A percentile compares a stretch with the other conserved stretches of the same genome.
Conservation (phyloP, 1,139 yeast species). For the Diutina scorzettiae region DNA sequence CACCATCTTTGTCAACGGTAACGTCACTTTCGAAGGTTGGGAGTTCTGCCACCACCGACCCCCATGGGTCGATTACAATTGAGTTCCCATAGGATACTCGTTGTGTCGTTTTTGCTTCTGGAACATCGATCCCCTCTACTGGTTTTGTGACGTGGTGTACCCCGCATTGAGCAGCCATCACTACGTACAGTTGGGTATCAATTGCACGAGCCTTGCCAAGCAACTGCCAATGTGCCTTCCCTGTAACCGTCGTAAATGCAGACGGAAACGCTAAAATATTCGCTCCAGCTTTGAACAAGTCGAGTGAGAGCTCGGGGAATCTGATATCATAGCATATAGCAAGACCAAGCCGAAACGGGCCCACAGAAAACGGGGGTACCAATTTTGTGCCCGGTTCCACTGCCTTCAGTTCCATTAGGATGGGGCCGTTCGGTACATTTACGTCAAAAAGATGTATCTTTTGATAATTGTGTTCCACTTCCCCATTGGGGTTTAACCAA, state of each 20-base stretch:
- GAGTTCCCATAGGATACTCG: conserved; percentile 70
- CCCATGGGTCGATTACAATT: conserved; percentile 86
- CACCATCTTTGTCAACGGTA: conserved; percentile 36
- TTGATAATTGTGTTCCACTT: conserved; percentile 56
- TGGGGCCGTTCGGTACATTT: conserved; percentile 63
- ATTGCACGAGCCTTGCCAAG: conserved; percentile 77
- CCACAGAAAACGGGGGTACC: conserved; percentile 37
- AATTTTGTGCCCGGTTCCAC: conserved; percentile 67
- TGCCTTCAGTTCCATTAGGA: conserved; percentile 61
- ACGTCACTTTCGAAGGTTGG: conserved; percentile 16
- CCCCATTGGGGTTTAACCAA: conserved; percentile 58
- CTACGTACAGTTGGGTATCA: conserved; percentile 76
- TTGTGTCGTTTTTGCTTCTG: conserved; percentile 16
- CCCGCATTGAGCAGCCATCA: conserved; percentile 90
- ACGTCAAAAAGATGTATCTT: conserved; percentile 88
- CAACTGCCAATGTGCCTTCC: conserved; percentile 80
- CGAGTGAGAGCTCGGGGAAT: conserved; percentile 70
- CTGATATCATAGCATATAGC: conserved; percentile 83
- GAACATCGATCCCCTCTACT: conserved; percentile 14
- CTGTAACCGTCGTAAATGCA: conserved; percentile 87
- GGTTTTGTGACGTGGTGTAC: conserved; percentile 51
- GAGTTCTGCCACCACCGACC: conserved; percentile 56
- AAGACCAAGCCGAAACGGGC: conserved; percentile 52
- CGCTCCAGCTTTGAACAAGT: conserved; percentile 62
- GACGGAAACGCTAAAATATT: conserved; percentile 73